Conservation (phyloP, 495 filamentous ascomycete species). For the Neurospora sp. region DNA sequence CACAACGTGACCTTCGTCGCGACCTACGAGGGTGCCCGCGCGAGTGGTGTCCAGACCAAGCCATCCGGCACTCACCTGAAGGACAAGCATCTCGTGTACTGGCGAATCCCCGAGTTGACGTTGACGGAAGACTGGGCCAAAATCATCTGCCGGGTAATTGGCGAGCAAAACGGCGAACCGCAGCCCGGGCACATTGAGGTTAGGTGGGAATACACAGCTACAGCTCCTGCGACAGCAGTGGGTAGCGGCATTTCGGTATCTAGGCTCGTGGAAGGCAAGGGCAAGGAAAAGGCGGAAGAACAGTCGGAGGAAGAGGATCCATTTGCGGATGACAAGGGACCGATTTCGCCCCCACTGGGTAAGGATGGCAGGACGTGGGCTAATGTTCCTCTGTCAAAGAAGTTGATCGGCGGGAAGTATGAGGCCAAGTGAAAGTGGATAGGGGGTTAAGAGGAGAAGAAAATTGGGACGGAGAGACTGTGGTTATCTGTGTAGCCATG, state of each 20-base stretch:
- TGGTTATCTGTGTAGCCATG: neutral
- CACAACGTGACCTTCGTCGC: constrained; percentile 76
- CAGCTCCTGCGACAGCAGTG: constrained; percentile 21
- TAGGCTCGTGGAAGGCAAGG: constrained; percentile 31
- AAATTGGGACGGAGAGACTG: neutral
- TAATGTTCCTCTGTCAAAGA: constrained; percentile 59
- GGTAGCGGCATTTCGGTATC: constrained; percentile 56
- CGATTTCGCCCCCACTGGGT: constrained; percentile 22
- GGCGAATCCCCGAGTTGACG: constrained; percentile 74
- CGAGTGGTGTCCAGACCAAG: constrained; percentile 59
- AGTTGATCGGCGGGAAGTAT: constrained; percentile 73
- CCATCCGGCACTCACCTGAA: constrained; percentile 71
- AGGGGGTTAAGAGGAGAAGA: neutral
- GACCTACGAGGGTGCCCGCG: constrained; percentile 58
- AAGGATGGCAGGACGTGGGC: constrained; percentile 52
- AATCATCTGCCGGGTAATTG: constrained; percentile 66
- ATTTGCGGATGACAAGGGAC: constrained; percentile 30
- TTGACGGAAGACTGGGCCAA: constrained; percentile 53
- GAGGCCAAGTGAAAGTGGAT: constrained; percentile 32
- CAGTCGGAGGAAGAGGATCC: constrained; percentile 31
- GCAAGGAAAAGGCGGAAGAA: constrained; percentile 32
- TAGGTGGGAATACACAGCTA: constrained; percentile 59
- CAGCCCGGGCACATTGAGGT: constrained; percentile 70
- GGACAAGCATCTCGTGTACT: constrained; percentile 79
- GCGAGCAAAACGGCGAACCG: constrained; percentile 64